Percentiles rank a stretch among this genome's conserved stretches.
Evolutionary conservation across 2,329 filamentous ascomycete genomes (phyloP).

Genomic region (Talaromyces sp.): DNA sequence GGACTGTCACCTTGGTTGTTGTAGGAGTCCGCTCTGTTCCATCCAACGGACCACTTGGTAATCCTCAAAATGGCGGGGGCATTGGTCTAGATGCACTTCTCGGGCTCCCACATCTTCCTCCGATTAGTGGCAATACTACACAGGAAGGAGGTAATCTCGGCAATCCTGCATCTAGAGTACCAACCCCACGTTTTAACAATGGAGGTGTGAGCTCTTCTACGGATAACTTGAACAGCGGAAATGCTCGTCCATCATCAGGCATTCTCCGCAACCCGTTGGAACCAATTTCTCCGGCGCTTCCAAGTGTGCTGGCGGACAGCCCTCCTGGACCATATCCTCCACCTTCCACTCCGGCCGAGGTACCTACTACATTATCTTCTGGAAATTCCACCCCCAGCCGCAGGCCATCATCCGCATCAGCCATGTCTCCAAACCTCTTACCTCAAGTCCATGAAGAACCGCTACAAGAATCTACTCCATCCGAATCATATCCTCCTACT

Average conservation of each 20-base stretch:
- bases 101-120: conserved; percentile 44
- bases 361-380: conserved; percentile 52
- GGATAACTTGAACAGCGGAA: conserved; percentile 54
- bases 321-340: conserved; percentile 59
- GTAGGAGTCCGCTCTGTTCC: conserved; percentile 67
- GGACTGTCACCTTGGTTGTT: conserved; percentile 67
- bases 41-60: conserved; percentile 45
- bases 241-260: conserved; percentile 29
- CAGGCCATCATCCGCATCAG: conserved; percentile 48
- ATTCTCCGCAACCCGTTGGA: conserved; percentile 28
- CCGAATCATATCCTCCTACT: conserved; percentile 35
- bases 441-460: conserved; percentile 42
- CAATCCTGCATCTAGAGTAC: conserved; percentile 52
- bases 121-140: conserved; percentile 36
- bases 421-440: conserved; percentile 35
- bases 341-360: conserved; percentile 61
- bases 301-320: conserved; percentile 52
- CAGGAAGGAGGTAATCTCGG: conserved; percentile 46
- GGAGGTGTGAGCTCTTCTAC: conserved; percentile 51
- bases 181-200: conserved; percentile 54
- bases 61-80: conserved; percentile 43
- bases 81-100: conserved; percentile 45
- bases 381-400: conserved; percentile 50
- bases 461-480: conserved; percentile 37
- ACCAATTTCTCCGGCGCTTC: conserved; percentile 35